Evolutionary conservation across 495 filamentous ascomycete genomes (phyloP).

Genomic region (Glarea lozoyensis): DNA sequence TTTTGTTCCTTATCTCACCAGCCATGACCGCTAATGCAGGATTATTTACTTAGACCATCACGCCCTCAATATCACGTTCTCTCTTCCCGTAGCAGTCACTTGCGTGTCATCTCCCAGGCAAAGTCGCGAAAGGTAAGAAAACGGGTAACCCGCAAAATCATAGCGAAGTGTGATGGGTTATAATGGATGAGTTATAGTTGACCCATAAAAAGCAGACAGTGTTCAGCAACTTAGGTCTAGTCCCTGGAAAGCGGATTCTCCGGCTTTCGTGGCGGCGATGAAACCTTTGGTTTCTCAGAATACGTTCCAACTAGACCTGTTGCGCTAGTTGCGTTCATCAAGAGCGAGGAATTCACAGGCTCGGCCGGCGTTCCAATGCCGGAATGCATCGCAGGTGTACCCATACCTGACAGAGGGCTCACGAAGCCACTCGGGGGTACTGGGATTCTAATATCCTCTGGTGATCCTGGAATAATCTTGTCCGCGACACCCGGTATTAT

Average conservation of each 20-base stretch:
- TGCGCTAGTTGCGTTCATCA: background rate
- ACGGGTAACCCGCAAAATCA: too few relatives aligned
- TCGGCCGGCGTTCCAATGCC: constrained; percentile 17
- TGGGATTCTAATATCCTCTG: constrained; percentile 77
- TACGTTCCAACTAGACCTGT: background rate
- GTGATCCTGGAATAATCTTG: constrained; percentile 54
- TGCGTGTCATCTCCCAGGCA: too few relatives aligned
- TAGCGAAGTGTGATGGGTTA: too few relatives aligned
- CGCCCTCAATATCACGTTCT: too few relatives aligned
- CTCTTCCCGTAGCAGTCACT: too few relatives aligned
- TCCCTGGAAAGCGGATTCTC: background rate
- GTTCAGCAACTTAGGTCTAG: too few relatives aligned
- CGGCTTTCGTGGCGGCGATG: background rate
- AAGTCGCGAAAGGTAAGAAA: too few relatives aligned
- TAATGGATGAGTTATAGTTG: too few relatives aligned
- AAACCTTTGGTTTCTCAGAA: background rate
- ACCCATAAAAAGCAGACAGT: too few relatives aligned
- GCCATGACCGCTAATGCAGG: too few relatives aligned
- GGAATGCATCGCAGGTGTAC: background rate
- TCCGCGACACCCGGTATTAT: constrained; percentile 58
- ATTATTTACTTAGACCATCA: too few relatives aligned
- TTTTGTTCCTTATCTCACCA: too few relatives aligned
- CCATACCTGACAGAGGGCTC: constrained; percentile 10
- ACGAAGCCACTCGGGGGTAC: constrained; percentile 32
- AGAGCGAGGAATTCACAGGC: background rate